Conservation (phyloP, 2,329 filamentous ascomycete species). For the Aspergillus tubingensis region DNA sequence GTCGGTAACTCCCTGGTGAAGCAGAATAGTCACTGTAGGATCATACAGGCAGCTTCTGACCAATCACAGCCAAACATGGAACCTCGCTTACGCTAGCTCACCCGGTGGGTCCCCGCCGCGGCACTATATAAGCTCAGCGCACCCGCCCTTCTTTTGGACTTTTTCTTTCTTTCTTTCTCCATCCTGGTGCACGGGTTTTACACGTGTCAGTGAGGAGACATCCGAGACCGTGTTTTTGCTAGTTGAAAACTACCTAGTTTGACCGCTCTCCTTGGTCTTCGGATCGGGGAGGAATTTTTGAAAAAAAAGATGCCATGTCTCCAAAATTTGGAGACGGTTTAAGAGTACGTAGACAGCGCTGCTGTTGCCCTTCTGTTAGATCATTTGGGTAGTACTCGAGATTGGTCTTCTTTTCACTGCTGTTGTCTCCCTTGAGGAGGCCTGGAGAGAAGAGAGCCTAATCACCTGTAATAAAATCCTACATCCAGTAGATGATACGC, state of each 20-base stretch:
- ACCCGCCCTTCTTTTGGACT: conserved; percentile 19
- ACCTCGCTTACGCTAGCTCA: conserved; percentile 35
- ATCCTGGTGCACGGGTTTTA: conserved; percentile 67
- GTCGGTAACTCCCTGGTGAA: too few species aligned
- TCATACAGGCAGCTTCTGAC: not conserved
- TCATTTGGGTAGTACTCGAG: conserved; percentile 3
- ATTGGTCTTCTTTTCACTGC: conserved; percentile 43
- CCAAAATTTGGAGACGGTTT: conserved; percentile 22
- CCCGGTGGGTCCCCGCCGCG: conserved; percentile 18
- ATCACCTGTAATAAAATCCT: not conserved
- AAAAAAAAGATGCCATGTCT: conserved; percentile 41
- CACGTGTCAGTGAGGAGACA: conserved; percentile 82
- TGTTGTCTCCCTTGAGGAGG: conserved; percentile 38
- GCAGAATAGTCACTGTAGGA: not conserved
- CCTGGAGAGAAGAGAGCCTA: conserved; percentile 39
- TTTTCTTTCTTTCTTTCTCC: conserved; percentile 40
- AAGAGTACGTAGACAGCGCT: conserved; percentile 13
- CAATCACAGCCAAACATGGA: conserved; percentile 1
- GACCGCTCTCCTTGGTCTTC: conserved; percentile 73
- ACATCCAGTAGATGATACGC: too few species aligned
- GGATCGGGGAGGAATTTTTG: conserved; percentile 81
- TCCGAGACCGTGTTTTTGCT: conserved; percentile 88
- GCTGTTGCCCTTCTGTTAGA: not conserved
- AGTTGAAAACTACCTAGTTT: conserved; percentile 80
- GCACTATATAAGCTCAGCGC: conserved; percentile 23